Conservation (phyloP, 257 asterid genomes). For the Salvia rosmarinus region DNA sequence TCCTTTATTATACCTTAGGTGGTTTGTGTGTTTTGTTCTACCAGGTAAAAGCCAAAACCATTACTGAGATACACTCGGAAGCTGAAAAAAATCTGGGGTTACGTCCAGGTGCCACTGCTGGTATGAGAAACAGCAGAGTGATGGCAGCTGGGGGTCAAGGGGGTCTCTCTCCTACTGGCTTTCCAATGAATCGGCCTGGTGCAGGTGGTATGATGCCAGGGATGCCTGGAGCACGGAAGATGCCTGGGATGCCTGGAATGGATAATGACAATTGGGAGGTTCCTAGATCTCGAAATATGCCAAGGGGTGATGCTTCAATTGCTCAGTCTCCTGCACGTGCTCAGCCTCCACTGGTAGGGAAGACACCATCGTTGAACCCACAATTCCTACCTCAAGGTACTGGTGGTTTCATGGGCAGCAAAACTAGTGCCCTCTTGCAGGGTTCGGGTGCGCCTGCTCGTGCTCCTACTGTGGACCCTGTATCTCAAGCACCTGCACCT, state of each 20-base stretch:
- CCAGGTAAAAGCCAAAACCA: conserved; percentile 91
- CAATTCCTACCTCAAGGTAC: conserved; percentile 71
- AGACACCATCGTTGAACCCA: conserved; percentile 58
- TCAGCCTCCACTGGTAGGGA: conserved; percentile 61
- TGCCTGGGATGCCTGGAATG: conserved; percentile 83
- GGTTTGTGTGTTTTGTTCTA: conserved; percentile 17
- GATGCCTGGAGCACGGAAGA: conserved; percentile 88
- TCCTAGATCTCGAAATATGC: conserved; percentile 74
- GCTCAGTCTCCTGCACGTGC: conserved; percentile 52
- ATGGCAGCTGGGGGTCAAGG: conserved; percentile 63
- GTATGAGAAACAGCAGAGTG: conserved; percentile 69
- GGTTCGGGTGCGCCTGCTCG: conserved; percentile 55
- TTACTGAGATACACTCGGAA: conserved; percentile 86
- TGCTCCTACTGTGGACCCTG: conserved; percentile 42
- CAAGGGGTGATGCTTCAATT: conserved; percentile 65
- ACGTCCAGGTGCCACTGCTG: conserved; percentile 95
- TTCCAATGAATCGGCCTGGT: conserved; percentile 79
- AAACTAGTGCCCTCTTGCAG: conserved; percentile 80
- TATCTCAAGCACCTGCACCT: conserved; percentile 46
- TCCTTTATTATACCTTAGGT: neutral
- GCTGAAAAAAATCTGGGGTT: conserved; percentile 93
- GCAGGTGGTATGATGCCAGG: conserved; percentile 98
- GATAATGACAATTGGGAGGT: conserved; percentile 86
- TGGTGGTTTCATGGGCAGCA: conserved; percentile 56
- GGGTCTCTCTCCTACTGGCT: conserved; percentile 61